Evolutionary conservation across 1,139 yeast species (phyloP).

Genomic region (Lodderomyces oxycetoniae): DNA sequence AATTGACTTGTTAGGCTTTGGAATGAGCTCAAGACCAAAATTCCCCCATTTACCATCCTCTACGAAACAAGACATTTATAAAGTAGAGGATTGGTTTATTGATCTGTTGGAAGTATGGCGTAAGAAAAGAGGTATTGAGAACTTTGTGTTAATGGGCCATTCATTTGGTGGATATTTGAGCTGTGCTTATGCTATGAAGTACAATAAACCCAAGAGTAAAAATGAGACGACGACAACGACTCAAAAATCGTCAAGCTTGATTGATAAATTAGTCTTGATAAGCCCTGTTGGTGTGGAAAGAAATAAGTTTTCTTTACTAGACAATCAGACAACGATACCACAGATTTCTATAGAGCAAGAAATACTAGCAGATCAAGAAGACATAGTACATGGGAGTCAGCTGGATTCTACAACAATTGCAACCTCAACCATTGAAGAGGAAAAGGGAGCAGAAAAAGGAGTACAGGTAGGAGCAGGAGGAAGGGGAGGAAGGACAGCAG

Average conservation of each 20-base stretch:
- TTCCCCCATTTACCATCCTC: conserved; percentile 31
- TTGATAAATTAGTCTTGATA: conserved; percentile 38
- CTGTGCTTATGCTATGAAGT: conserved; percentile 68
- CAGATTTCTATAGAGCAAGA: conserved; percentile 21
- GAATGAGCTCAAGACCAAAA: conserved; percentile 39
- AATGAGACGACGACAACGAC: conserved; percentile 23
- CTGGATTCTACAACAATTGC: conserved; percentile 2
- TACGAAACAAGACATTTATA: conserved; percentile 30
- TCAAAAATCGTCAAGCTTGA: conserved; percentile 19
- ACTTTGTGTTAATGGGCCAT: conserved; percentile 78
- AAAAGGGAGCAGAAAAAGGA: too few species aligned
- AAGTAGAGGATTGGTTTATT: conserved; percentile 70
- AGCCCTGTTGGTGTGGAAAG: conserved; percentile 48
- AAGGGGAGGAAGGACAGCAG: conserved; percentile 15
- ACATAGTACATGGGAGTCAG: conserved; percentile 17
- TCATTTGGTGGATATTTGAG: conserved; percentile 91
- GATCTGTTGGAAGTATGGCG: conserved; percentile 90
- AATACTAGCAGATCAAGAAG: conserved; percentile 27
- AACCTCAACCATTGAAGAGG: background rate
- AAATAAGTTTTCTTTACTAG: conserved; percentile 27
- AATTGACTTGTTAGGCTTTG: conserved; percentile 43
- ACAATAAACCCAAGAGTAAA: conserved; percentile 33
- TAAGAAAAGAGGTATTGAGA: conserved; percentile 44
- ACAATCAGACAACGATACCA: conserved; percentile 17
- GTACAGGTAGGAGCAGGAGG: conserved; percentile 14